These are phyloP conservation scores for Phytophthora boehmeriae DNA, from an alignment of 352 stramenopile genomes.

Conservation along the genomic window DNA sequence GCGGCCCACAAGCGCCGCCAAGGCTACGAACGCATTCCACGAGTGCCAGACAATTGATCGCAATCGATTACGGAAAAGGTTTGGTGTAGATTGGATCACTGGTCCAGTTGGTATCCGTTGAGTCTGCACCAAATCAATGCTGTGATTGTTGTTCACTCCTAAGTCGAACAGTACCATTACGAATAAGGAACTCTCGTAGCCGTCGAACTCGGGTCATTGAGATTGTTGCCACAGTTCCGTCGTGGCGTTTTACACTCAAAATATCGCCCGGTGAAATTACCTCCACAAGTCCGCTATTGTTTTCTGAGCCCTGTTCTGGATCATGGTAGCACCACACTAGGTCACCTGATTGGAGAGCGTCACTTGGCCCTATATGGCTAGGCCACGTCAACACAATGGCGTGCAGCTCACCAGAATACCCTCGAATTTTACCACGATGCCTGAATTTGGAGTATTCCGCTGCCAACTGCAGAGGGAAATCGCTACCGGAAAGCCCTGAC, in stretches of 20 bases:
- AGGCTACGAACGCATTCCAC: constrained; percentile 4
- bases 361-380: constrained; percentile 21
- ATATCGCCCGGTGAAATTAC: constrained; percentile 29
- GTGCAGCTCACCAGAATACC: constrained; percentile 44
- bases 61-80: not conserved
- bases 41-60: not conserved
- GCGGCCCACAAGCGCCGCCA: not conserved
- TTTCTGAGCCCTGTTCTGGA: constrained; percentile 1
- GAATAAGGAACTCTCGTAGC: constrained; percentile 48
- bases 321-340: constrained; percentile 43
- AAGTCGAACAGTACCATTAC: constrained; percentile 39
- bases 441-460: constrained; percentile 48
- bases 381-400: constrained; percentile 55
- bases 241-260: constrained; percentile 32
- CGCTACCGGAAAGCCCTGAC: constrained; percentile 45
- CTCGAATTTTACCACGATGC: constrained; percentile 37
- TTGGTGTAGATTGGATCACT: not conserved
- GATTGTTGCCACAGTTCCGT: constrained; percentile 24
- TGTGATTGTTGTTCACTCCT: constrained; percentile 11
- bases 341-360: constrained; percentile 35
- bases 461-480: constrained; percentile 50
- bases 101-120: no score
- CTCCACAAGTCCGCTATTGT: constrained; percentile 36
- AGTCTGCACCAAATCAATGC: not conserved
- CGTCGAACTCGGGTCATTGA: constrained; percentile 27